Evolutionary conservation across 176 grass and related monocot species (phyloP).

Genomic region (Aegilops tauschii): DNA sequence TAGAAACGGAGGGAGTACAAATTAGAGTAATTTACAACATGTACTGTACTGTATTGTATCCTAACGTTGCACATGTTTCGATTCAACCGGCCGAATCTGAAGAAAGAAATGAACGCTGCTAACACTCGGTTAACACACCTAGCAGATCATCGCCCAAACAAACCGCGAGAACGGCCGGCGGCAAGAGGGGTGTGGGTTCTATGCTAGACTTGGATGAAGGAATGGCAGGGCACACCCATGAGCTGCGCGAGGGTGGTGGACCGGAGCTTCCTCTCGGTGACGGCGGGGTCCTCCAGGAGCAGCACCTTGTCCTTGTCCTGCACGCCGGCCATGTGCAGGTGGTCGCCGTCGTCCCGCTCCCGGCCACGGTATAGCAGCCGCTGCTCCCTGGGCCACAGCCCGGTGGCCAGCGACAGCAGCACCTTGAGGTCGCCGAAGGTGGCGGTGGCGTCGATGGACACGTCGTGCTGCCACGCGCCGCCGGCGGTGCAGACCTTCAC

Average conservation of each 20-base stretch:
- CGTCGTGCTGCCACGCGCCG: conserved; percentile 52
- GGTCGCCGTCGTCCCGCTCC: conserved; percentile 75
- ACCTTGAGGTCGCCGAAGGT: conserved; percentile 86
- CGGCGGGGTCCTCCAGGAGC: conserved; percentile 82
- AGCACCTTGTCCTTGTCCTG: conserved; percentile 88
- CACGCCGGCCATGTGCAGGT: conserved; percentile 88
- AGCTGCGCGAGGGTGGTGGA: conserved; percentile 71
- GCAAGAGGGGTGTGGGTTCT: not conserved
- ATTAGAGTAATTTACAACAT: conserved; percentile 26
- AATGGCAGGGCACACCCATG: conserved; percentile 67
- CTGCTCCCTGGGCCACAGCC: conserved; percentile 80
- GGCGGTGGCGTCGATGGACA: conserved; percentile 67
- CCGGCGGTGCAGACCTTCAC: conserved; percentile 48
- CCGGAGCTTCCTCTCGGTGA: conserved; percentile 81
- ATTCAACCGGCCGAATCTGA: conserved; percentile 27
- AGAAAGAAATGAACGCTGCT: conserved; percentile 17
- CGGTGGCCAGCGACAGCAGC: conserved; percentile 58
- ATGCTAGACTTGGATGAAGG: conserved; percentile 31
- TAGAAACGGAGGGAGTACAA: not conserved
- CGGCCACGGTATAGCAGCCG: conserved; percentile 82
- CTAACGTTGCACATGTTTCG: conserved; percentile 3
- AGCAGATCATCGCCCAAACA: not conserved
- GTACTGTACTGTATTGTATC: conserved; percentile 6
- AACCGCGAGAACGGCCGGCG: not conserved
- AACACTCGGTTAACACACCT: not conserved